phyloP scores from a whole-genome alignment of 495 filamentous ascomycete genomes.

The Xylaria longipes region DNA sequence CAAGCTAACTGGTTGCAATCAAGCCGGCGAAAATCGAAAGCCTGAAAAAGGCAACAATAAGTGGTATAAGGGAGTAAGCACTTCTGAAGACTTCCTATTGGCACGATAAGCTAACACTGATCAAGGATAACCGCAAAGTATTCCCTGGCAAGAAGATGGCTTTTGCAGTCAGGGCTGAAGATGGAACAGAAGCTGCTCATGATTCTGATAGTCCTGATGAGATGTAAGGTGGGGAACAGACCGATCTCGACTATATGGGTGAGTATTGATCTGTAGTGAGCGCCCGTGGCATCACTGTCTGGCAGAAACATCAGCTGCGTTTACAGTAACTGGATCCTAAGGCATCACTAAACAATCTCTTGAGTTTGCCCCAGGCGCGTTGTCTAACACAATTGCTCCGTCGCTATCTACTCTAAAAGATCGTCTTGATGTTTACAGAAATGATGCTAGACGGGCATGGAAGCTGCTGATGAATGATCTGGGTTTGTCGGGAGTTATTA shows the following conservation, averaged over 20 bases:
- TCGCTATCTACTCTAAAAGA: background rate
- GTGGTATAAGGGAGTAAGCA: slow-evolving; percentile 28
- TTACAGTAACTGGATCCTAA: background rate
- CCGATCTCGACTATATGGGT: background rate
- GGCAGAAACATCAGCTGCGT: background rate
- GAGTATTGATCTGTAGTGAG: background rate
- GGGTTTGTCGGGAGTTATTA: background rate
- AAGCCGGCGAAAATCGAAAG: background rate
- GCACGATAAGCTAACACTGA: slow-evolving; percentile 21
- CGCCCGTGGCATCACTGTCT: background rate
- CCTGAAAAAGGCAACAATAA: background rate
- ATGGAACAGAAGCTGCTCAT: slow-evolving; percentile 11
- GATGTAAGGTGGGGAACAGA: slow-evolving; percentile 14
- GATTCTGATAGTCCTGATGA: slow-evolving; percentile 26
- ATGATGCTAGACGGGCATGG: background rate
- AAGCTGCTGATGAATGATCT: background rate
- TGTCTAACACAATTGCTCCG: background rate
- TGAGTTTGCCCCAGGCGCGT: background rate
- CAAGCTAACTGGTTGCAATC: background rate
- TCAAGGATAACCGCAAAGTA: slow-evolving; percentile 24
- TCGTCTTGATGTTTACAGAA: background rate
- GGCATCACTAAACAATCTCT: background rate
- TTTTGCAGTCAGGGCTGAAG: background rate
- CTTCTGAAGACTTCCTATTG: background rate
- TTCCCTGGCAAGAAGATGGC: background rate